Evolutionary conservation across 805 yeast species (phyloP).

Genomic region (Monosporozyma yasuniensis): DNA sequence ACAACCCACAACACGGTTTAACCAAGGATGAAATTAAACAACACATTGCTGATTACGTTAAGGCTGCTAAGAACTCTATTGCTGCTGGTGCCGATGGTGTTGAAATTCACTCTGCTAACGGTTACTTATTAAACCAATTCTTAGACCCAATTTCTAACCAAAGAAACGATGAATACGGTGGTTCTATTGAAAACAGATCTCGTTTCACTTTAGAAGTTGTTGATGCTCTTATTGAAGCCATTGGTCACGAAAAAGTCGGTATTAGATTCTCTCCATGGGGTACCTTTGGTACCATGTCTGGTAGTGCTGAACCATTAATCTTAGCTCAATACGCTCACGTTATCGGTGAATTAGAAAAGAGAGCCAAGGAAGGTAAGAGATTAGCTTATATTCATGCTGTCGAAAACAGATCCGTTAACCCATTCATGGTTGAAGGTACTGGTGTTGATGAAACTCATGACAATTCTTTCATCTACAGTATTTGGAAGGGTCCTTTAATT

Average conservation of each 20-base stretch:
- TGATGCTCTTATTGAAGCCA: constrained; percentile 40
- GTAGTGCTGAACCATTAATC: constrained; percentile 29
- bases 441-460: constrained; percentile 25
- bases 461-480: constrained; percentile 32
- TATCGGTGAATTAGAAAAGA: constrained; percentile 33
- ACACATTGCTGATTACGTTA: constrained; percentile 34
- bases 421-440: constrained; percentile 19
- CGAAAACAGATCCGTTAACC: constrained; percentile 25
- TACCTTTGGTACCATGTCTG: constrained; percentile 33
- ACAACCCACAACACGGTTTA: constrained; percentile 27
- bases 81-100: constrained; percentile 46
- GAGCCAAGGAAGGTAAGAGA: constrained; percentile 32
- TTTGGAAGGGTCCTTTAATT: constrained; percentile 39
- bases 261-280: constrained; percentile 43
- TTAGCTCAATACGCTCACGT: constrained; percentile 36
- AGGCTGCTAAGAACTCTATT: constrained; percentile 38
- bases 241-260: constrained; percentile 44
- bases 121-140: constrained; percentile 52
- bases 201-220: constrained; percentile 40
- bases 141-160: constrained; percentile 39
- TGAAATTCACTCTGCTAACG: constrained; percentile 62
- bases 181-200: constrained; percentile 42
- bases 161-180: constrained; percentile 48
- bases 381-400: constrained; percentile 38
- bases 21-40: constrained; percentile 33